Conservation (phyloP, 306 rosid genomes). For the Cicer cuneatum region DNA sequence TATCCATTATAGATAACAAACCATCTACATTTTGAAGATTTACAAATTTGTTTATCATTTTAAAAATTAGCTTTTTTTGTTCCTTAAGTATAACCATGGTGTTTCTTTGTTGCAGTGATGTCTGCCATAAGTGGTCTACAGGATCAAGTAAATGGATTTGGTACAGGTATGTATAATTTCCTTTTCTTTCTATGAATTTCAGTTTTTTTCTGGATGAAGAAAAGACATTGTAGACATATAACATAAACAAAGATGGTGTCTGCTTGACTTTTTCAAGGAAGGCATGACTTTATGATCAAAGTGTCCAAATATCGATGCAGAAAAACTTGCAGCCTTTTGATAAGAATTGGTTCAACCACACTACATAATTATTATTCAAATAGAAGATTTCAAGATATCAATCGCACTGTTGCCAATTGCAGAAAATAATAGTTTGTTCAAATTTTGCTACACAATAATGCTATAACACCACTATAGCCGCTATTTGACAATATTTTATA, state of each 20-base stretch:
- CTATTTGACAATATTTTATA: no score
- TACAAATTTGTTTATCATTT: constrained; percentile 26
- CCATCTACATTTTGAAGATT: not conserved
- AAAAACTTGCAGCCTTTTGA: not conserved
- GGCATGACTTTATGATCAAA: not conserved
- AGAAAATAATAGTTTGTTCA: no score
- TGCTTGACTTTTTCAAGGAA: not conserved
- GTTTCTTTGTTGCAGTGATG: constrained; percentile 70
- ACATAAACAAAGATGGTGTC: not conserved
- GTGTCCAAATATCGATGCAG: not conserved
- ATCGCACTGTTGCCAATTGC: no score
- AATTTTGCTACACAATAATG: no score
- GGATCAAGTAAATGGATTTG: constrained; percentile 69
- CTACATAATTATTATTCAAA: no score
- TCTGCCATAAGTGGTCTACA: constrained; percentile 93
- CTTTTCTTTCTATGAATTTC: constrained; percentile 28
- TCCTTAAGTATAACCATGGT: constrained; percentile 40
- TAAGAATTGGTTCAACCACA: no score
- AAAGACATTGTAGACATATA: constrained; percentile 11
- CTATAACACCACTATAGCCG: no score
- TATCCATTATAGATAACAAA: constrained; percentile 25
- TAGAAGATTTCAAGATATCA: no score
- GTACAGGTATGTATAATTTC: constrained; percentile 71
- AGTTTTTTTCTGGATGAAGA: not conserved
- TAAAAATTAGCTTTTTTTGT: constrained; percentile 1